phyloP scores from a whole-genome alignment of 306 rosid genomes.

The Quercus glauca region DNA sequence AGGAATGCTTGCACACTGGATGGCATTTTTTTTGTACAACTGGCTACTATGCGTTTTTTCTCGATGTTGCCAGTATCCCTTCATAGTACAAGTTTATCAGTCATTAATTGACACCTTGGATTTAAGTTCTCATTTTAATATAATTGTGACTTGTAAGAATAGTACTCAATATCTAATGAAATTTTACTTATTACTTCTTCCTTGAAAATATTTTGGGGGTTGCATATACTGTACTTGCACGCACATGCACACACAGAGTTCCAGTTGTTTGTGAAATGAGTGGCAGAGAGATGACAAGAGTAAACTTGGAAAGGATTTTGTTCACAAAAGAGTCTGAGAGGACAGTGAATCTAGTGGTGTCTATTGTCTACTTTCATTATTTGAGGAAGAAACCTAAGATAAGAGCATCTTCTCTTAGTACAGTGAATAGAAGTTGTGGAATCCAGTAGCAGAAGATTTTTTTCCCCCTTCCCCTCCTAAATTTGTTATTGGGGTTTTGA shows the following conservation, averaged over 20 bases:
- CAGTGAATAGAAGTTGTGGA: background rate
- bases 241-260: background rate
- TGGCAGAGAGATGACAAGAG: background rate
- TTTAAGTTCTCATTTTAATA: background rate
- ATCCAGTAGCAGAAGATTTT: background rate
- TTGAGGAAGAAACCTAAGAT: too few species aligned
- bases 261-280: background rate
- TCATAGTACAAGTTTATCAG: background rate
- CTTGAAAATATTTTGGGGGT: background rate
- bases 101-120: background rate
- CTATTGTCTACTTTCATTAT: background rate
- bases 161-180: background rate
- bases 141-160: background rate
- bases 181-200: background rate
- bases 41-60: background rate
- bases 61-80: background rate
- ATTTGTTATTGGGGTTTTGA: background rate
- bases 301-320: background rate
- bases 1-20: background rate
- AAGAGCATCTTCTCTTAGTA: background rate
- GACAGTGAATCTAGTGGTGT: too few species aligned
- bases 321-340: background rate
- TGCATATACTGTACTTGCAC: background rate
- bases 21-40: background rate
- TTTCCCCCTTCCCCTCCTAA: background rate